A percentile compares a stretch with the other conserved stretches of the same genome.
Conservation (phyloP, 768 basidiomycete genomes). For the Tephrocybe sp. region DNA sequence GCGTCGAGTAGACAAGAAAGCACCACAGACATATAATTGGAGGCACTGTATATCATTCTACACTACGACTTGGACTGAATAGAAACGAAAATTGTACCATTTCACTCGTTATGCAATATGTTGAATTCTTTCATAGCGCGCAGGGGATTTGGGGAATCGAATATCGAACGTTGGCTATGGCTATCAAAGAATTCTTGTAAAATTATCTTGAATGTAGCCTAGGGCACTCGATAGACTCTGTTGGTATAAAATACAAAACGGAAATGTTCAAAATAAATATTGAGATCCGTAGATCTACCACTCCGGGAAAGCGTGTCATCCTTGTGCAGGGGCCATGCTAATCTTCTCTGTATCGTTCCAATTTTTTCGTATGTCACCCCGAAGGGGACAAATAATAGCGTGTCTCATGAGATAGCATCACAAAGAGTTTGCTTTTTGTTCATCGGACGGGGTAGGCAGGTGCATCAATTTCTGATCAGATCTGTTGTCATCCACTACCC, state of each 20-base stretch:
- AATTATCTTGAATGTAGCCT: too few relatives aligned
- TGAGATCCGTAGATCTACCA: slow-evolving; percentile 63
- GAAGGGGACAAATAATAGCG: slow-evolving; percentile 60
- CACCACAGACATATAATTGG: slow-evolving; percentile 7
- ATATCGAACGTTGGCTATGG: not conserved
- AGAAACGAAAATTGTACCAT: slow-evolving; percentile 3
- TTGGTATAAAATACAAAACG: too few relatives aligned
- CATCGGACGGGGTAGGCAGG: too few relatives aligned
- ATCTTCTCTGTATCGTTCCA: slow-evolving; percentile 99
- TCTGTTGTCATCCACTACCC: too few relatives aligned
- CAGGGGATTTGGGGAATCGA: too few relatives aligned
- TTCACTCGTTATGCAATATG: too few relatives aligned
- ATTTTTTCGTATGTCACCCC: slow-evolving; percentile 98
- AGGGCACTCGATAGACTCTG: too few relatives aligned
- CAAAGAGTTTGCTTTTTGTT: slow-evolving; percentile 12
- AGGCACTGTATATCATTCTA: slow-evolving; percentile 11
- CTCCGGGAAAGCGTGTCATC: slow-evolving; percentile 99
- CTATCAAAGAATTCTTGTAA: not conserved
- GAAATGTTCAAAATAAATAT: slow-evolving; percentile 45
- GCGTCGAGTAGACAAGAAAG: not conserved
- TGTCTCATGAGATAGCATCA: not conserved
- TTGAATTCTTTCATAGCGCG: too few relatives aligned
- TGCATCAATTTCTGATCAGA: too few relatives aligned
- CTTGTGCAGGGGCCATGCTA: slow-evolving; percentile 99
- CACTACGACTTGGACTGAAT: slow-evolving; percentile 6